A percentile compares a stretch with the other conserved stretches of the same genome.
Evolutionary conservation across 371 early-diverging fungal genomes (phyloP).

Genomic region (Mucor plumbeus): DNA sequence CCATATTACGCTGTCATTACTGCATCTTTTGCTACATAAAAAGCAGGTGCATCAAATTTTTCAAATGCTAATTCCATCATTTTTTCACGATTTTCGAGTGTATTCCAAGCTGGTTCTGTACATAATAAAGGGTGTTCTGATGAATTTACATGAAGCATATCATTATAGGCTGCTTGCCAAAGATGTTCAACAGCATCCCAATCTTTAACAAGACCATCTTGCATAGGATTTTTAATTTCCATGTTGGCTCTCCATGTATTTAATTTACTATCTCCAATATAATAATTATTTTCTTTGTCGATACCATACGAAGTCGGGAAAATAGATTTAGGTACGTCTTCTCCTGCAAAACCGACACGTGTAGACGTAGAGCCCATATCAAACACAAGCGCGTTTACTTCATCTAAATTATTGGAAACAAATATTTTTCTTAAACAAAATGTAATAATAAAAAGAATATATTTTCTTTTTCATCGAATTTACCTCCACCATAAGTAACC

Average conservation of each 20-base stretch:
- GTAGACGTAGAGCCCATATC: slow-evolving; percentile 90
- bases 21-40: slow-evolving; percentile 89
- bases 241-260: slow-evolving; percentile 77
- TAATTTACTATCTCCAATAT: slow-evolving; percentile 81
- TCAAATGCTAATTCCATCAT: slow-evolving; percentile 93
- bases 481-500: slow-evolving; percentile 84
- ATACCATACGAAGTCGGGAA: slow-evolving; percentile 73
- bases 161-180: slow-evolving; percentile 81
- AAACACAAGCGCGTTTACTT: slow-evolving; percentile 91
- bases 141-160: slow-evolving; percentile 69
- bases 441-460: neutral
- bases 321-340: slow-evolving; percentile 87
- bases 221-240: slow-evolving; percentile 80
- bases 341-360: slow-evolving; percentile 95
- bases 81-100: slow-evolving; percentile 81
- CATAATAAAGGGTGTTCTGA: slow-evolving; percentile 90
- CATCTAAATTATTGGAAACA: slow-evolving; percentile 63
- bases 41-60: slow-evolving; percentile 88
- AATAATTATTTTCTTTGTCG: slow-evolving; percentile 55
- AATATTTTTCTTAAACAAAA: neutral
- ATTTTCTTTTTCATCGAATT: neutral
- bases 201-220: slow-evolving; percentile 79
- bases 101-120: slow-evolving; percentile 92
- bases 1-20: slow-evolving; percentile 87
- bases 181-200: slow-evolving; percentile 93